Evolutionary conservation across 1,284 basidiomycete species (phyloP).

Genomic region (Cryptococcus maquisensis): DNA sequence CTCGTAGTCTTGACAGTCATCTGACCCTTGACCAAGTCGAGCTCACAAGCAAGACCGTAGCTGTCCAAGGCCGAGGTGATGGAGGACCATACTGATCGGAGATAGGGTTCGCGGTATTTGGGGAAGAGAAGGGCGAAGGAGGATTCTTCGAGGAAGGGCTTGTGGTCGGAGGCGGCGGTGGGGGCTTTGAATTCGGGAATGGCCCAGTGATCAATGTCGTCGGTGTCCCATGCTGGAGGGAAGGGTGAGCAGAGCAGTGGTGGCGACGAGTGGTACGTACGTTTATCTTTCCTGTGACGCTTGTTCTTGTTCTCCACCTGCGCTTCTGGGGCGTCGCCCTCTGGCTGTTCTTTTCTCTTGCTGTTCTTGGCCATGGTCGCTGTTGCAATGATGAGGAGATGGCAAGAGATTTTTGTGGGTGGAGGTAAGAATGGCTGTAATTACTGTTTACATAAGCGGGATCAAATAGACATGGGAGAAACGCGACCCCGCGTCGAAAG

Average conservation of each 20-base stretch:
- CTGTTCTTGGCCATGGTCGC: conserved; percentile 16
- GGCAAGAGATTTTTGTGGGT: not conserved
- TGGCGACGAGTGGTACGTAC: conserved; percentile 51
- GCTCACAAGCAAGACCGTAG: conserved; percentile 80
- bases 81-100: conserved; percentile 89
- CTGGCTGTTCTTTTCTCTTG: conserved; percentile 23
- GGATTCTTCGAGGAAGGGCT: conserved; percentile 85
- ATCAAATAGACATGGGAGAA: not conserved
- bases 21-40: conserved; percentile 92
- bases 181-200: conserved; percentile 71
- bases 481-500: not conserved
- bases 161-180: conserved; percentile 50
- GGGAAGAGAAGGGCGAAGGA: conserved; percentile 98
- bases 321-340: conserved; percentile 11
- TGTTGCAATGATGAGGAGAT: not conserved
- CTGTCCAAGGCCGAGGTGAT: conserved; percentile 82
- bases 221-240: conserved; percentile 87
- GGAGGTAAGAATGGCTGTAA: not conserved
- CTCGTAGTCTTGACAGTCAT: conserved; percentile 97
- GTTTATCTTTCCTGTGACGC: conserved; percentile 84
- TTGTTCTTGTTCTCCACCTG: conserved; percentile 68
- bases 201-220: conserved; percentile 99
- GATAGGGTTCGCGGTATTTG: conserved; percentile 95
- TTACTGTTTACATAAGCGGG: not conserved
- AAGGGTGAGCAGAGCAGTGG: not conserved